Conservation (phyloP, 2,329 filamentous ascomycete genomes). For the Aspergillus alliaceus region DNA sequence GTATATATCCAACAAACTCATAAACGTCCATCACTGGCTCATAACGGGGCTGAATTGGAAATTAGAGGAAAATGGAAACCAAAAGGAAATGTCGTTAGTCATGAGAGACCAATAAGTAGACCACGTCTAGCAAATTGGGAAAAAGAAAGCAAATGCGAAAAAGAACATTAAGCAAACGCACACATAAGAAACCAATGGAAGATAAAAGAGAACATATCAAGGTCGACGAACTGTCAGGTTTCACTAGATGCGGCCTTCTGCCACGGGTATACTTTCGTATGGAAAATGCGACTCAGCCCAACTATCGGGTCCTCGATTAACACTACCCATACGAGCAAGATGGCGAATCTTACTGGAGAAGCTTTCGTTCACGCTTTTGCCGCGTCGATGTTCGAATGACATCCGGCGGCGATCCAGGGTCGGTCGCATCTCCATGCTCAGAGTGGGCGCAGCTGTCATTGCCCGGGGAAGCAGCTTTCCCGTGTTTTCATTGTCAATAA, state of each 20-base stretch:
- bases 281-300: slow-evolving; percentile 26
- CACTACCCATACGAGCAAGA: slow-evolving; percentile 59
- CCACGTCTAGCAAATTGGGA: slow-evolving; percentile 8
- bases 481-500: slow-evolving; percentile 41
- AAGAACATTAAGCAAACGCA: not conserved
- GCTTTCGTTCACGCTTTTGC: slow-evolving; percentile 58
- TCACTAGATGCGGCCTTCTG: slow-evolving; percentile 18
- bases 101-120: slow-evolving; percentile 7
- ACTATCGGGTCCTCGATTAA: slow-evolving; percentile 40
- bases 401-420: slow-evolving; percentile 38
- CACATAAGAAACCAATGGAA: slow-evolving; percentile 4
- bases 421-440: slow-evolving; percentile 25
- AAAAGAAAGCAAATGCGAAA: not conserved
- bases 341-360: slow-evolving; percentile 55
- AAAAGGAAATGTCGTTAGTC: slow-evolving; percentile 15
- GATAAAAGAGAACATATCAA: not conserved
- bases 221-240: not conserved
- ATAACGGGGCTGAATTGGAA: slow-evolving; percentile 13
- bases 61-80: slow-evolving; percentile 3
- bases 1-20: slow-evolving; percentile 4
- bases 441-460: slow-evolving; percentile 36
- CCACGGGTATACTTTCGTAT: slow-evolving; percentile 26
- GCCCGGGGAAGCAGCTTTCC: slow-evolving; percentile 36
- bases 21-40: slow-evolving; percentile 2
- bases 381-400: slow-evolving; percentile 52